phyloP scores from a whole-genome alignment of 164 flowering plant species.

The Aristolochia fimbriata region DNA sequence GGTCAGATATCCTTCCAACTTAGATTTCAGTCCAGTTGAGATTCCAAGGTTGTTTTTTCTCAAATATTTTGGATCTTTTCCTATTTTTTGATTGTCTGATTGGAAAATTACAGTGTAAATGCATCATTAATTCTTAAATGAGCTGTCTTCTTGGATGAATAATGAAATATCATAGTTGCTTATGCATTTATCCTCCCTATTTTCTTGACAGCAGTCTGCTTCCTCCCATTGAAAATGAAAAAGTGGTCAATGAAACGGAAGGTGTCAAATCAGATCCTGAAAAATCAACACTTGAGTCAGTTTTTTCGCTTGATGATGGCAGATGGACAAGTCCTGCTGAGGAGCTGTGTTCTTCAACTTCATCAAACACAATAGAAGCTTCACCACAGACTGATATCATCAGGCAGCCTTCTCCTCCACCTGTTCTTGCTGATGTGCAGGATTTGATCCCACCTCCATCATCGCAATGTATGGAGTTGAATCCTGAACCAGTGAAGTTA shows the following conservation, averaged over 20 bases:
- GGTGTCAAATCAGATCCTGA: constrained; percentile 18
- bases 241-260: constrained; percentile 15
- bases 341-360: constrained; percentile 46
- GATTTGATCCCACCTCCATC: constrained; percentile 57
- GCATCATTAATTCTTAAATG: too few species aligned
- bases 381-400: constrained; percentile 30
- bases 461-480: constrained; percentile 32
- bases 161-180: too few species aligned
- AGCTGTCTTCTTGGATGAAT: too few species aligned
- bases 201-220: constrained; percentile 26
- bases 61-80: neutral
- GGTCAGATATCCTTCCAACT: constrained; percentile 76
- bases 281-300: constrained; percentile 24
- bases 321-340: constrained; percentile 19
- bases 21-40: constrained; percentile 65
- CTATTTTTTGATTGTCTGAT: neutral
- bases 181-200: constrained; percentile 1
- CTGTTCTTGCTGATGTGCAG: constrained; percentile 86
- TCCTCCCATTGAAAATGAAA: constrained; percentile 28
- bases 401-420: constrained; percentile 90
- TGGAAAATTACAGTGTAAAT: too few species aligned
- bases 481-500: constrained; percentile 25
- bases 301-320: constrained; percentile 26
- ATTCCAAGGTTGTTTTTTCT: constrained; percentile 52
- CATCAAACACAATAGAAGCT: constrained; percentile 47